These are phyloP conservation scores for Lithohypha guttulata DNA, from an alignment of 2,329 filamentous ascomycete species.

Conservation along the genomic window DNA sequence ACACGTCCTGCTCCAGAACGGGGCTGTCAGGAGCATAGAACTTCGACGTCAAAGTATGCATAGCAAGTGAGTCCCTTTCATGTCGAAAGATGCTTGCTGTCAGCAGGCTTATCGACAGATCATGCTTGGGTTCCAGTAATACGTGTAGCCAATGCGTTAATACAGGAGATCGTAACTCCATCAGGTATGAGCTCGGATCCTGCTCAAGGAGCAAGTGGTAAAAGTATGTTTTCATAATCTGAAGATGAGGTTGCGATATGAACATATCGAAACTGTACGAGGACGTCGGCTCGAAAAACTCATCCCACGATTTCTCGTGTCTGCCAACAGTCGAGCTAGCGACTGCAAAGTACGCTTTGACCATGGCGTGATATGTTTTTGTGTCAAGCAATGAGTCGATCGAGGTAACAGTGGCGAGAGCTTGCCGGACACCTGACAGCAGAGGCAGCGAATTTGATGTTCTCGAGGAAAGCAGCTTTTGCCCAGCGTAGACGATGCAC, in stretches of 20 bases:
- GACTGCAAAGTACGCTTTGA: conserved; percentile 2
- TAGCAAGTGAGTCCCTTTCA: conserved; percentile 4
- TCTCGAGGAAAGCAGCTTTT: not conserved
- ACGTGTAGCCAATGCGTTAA: conserved; percentile 4
- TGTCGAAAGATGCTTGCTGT: conserved; percentile 5
- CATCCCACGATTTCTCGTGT: conserved; percentile 5
- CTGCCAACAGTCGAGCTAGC: not conserved
- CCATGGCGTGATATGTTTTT: not conserved
- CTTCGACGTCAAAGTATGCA: not conserved
- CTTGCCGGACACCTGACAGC: not conserved
- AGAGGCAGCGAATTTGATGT: not conserved
- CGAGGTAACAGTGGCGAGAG: not conserved
- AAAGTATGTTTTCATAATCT: conserved; percentile 3
- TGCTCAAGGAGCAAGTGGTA: conserved; percentile 6
- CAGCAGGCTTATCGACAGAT: not conserved
- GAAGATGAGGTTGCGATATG: not conserved
- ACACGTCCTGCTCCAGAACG: not conserved
- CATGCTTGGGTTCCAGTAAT: not conserved
- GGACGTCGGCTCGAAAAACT: conserved; percentile 6
- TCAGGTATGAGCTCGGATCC: not conserved
- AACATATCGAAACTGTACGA: conserved; percentile 7
- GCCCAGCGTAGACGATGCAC: not conserved
- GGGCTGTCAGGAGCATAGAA: not conserved
- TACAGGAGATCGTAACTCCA: conserved; percentile 1
- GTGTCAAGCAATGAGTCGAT: not conserved